These are phyloP conservation scores for Clonostachys chloroleuca DNA, from an alignment of 2,329 filamentous ascomycete species.

Conservation along the genomic window DNA sequence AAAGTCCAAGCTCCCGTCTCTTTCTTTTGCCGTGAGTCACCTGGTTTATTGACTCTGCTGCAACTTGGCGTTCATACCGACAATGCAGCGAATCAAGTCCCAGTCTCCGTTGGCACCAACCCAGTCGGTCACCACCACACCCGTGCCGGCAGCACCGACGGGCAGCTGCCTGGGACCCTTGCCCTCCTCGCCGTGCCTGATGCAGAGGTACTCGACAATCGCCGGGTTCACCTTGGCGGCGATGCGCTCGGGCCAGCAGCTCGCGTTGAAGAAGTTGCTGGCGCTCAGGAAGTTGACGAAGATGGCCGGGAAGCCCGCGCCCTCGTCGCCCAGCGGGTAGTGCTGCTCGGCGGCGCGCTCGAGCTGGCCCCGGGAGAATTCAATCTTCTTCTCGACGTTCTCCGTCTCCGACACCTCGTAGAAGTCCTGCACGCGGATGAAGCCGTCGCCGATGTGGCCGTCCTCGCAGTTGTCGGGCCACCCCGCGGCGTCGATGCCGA, in stretches of 20 bases:
- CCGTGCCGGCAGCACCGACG: conserved; percentile 71
- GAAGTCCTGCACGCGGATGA: conserved; percentile 88
- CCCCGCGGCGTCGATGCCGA: conserved; percentile 54
- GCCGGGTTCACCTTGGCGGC: conserved; percentile 84
- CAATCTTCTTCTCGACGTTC: conserved; percentile 78
- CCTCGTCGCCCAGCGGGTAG: conserved; percentile 29
- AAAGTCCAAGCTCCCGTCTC: no score
- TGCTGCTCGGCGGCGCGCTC: conserved; percentile 59
- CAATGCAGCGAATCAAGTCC: conserved; percentile 82
- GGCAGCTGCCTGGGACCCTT: conserved; percentile 43
- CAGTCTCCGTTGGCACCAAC: conserved; percentile 84
- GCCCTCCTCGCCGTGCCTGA: conserved; percentile 46
- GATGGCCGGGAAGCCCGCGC: conserved; percentile 48
- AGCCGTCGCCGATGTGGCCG: conserved; percentile 58
- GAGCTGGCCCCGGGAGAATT: conserved; percentile 69
- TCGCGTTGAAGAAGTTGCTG: conserved; percentile 89
- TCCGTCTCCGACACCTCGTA: conserved; percentile 77
- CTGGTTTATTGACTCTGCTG: conserved; percentile 35
- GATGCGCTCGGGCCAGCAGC: conserved; percentile 91
- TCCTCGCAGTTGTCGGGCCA: conserved; percentile 92
- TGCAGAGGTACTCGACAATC: conserved; percentile 58
- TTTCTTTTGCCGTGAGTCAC: no score
- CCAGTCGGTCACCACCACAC: conserved; percentile 91
- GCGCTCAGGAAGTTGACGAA: conserved; percentile 89
- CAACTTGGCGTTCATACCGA: conserved; percentile 81